Percentiles rank a stretch among this genome's conserved stretches.
Evolutionary conservation across 2,329 filamentous ascomycete species (phyloP).

Genomic region (Verticillium alfalfae): DNA sequence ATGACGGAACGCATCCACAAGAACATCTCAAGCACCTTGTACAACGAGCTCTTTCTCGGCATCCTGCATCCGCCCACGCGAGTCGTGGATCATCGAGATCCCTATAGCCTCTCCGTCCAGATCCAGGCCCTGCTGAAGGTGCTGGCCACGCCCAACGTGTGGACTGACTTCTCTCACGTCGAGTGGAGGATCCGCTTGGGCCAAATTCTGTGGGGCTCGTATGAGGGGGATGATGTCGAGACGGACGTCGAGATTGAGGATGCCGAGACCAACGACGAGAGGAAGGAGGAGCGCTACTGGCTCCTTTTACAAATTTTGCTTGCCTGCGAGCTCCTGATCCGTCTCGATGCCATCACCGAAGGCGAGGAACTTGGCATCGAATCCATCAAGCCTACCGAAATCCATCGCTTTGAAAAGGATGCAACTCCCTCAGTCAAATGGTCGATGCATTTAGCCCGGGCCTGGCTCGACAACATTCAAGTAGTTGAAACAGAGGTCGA

Average conservation of each 20-base stretch:
- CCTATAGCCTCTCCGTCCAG: slow-evolving; percentile 61
- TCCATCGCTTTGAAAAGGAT: slow-evolving; percentile 56
- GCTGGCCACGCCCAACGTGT: slow-evolving; percentile 59
- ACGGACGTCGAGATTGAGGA: slow-evolving; percentile 48
- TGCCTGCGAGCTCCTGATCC: slow-evolving; percentile 58
- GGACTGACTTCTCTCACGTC: slow-evolving; percentile 69
- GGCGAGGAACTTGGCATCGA: slow-evolving; percentile 50
- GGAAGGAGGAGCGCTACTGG: slow-evolving; percentile 61
- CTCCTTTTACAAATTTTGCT: slow-evolving; percentile 60
- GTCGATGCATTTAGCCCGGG: slow-evolving; percentile 59
- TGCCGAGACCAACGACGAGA: slow-evolving; percentile 40
- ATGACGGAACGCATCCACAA: slow-evolving; percentile 44
- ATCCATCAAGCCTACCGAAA: slow-evolving; percentile 47
- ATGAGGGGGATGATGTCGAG: slow-evolving; percentile 44
- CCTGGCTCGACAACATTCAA: slow-evolving; percentile 64
- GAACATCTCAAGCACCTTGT: slow-evolving; percentile 42
- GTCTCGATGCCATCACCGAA: slow-evolving; percentile 58
- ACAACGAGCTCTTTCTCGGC: slow-evolving; percentile 56
- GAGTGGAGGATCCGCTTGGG: slow-evolving; percentile 71
- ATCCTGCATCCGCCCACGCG: slow-evolving; percentile 52
- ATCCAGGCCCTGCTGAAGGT: slow-evolving; percentile 64
- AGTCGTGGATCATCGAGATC: slow-evolving; percentile 52
- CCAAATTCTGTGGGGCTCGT: slow-evolving; percentile 62
- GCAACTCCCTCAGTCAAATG: slow-evolving; percentile 59
- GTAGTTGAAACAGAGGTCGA: slow-evolving; percentile 33